A percentile compares a stretch with the other conserved stretches of the same genome.
Conservation (phyloP, 1,139 yeast genomes). For the Yamadazyma aaseri region DNA sequence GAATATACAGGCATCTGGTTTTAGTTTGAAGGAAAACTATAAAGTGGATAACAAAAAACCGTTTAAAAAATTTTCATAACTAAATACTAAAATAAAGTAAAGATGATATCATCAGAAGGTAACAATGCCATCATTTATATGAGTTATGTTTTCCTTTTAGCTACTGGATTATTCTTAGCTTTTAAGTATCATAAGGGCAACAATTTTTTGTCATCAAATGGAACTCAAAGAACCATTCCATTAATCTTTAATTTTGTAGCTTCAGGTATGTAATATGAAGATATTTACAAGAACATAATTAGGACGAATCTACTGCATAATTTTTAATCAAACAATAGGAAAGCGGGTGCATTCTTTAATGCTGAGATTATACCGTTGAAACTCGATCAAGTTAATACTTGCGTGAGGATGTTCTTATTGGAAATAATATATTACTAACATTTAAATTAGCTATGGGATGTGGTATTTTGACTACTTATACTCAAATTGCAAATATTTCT, state of each 20-base stretch:
- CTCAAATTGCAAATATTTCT: conserved; percentile 80
- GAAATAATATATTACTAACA: conserved; percentile 18
- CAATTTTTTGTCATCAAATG: conserved; percentile 70
- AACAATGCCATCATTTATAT: conserved; percentile 75
- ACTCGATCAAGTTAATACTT: conserved; percentile 89
- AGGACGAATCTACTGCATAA: too few species aligned
- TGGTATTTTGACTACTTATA: conserved; percentile 82
- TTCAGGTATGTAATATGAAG: conserved; percentile 60
- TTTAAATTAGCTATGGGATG: conserved; percentile 74
- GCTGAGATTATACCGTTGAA: conserved; percentile 78
- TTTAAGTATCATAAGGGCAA: conserved; percentile 46
- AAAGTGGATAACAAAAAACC: too few species aligned
- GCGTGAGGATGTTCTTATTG: conserved; percentile 67
- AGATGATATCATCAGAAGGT: conserved; percentile 38
- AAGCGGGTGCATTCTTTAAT: conserved; percentile 52
- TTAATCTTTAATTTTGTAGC: conserved; percentile 84
- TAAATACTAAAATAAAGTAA: too few species aligned
- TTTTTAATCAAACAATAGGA: conserved; percentile 11
- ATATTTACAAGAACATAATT: conserved; percentile 3
- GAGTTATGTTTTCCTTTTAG: conserved; percentile 65
- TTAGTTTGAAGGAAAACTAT: too few species aligned
- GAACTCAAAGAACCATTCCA: conserved; percentile 79
- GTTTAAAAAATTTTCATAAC: too few species aligned
- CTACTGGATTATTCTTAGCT: conserved; percentile 60
- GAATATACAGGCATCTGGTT: too few species aligned